Base-by-base conservation (phyloP, 176 grass and related monocot species). In the Saccharum officinarum region DNA sequence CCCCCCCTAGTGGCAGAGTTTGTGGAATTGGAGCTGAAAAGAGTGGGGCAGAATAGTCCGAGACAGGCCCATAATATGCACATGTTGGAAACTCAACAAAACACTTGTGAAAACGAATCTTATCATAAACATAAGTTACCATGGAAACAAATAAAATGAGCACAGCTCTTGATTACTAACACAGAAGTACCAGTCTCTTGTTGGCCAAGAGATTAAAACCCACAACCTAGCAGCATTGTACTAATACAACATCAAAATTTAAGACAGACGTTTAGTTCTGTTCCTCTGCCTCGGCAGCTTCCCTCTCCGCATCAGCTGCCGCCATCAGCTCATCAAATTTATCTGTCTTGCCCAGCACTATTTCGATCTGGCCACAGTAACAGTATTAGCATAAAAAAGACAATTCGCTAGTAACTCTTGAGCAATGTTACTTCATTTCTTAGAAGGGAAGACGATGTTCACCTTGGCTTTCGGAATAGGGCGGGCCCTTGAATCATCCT, bases 251-350 rank as follows among this genome's bases (percentile, higher is more conserved):
- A n/a, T 81, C 61, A 86, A 17, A 69, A 23, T 28, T 26, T 44
- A n/a, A 26, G 25, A 47, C 50, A 36, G 17, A 34, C 34, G 31
- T 85, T 89, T 77, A 96, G 80, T 20, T 87, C 72, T 92, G 86
- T 82, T 90, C 90, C 71, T 96, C 92, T 2, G 73, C 91, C 40
- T 92, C 88, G 11, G 65, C 87, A 10, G 81, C 89, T 42, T 94
- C 93, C 75, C 94, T 92, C 90, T 96, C 93, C 34, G 89, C 92
- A 7, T 88, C 86, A 37, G 91, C 92, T 33, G 89, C 89, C 0
- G 91, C 92, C 97, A 99, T 99, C 66, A 99, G 71, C 83, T 99
- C 97, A 82, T 99, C 97, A 23, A 99, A 99, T 73, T 94, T 96
- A 49, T 95, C 92, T 0, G 97, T 96, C 78, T 99, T 99, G 12